Conservation (phyloP, 2,329 filamentous ascomycete genomes). For the Pyrenochaeta sp. region DNA sequence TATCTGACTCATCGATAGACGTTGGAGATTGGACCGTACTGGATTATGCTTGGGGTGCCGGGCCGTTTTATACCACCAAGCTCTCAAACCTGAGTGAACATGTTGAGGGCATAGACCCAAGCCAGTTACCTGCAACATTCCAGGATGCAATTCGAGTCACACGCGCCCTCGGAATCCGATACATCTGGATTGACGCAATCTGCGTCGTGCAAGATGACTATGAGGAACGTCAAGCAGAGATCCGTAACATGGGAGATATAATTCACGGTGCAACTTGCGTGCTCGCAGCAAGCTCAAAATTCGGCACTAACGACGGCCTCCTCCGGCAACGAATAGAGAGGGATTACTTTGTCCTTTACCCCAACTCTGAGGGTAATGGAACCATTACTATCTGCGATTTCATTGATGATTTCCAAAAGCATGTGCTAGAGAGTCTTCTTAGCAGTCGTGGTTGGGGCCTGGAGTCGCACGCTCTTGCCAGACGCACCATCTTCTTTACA, state of each 20-base stretch:
- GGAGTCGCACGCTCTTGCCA: conserved; percentile 35
- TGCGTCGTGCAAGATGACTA: conserved; percentile 32
- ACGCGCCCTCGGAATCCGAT: conserved; percentile 18
- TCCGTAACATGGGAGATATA: conserved; percentile 34
- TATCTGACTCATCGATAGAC: too few species aligned
- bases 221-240: too few species aligned
- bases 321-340: conserved; percentile 8
- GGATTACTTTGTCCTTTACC: conserved; percentile 18
- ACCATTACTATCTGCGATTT: conserved; percentile 22
- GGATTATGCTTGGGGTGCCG: conserved; percentile 22
- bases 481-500: conserved; percentile 33
- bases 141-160: conserved; percentile 24
- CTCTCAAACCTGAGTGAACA: too few species aligned
- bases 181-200: conserved; percentile 34
- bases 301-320: too few species aligned
- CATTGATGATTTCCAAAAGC: conserved; percentile 28
- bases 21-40: too few species aligned
- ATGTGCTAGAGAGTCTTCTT: conserved; percentile 23
- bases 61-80: conserved; percentile 9
- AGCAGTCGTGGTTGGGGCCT: conserved; percentile 37
- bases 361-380: too few species aligned
- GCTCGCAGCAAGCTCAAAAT: conserved; percentile 22
- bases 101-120: too few species aligned
- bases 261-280: conserved; percentile 25
- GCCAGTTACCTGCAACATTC: conserved; percentile 22